Evolutionary conservation across 306 rosid species (phyloP), one percentile per base, ranked within the genome.

Genomic region (Vigna hirtella): DNA sequence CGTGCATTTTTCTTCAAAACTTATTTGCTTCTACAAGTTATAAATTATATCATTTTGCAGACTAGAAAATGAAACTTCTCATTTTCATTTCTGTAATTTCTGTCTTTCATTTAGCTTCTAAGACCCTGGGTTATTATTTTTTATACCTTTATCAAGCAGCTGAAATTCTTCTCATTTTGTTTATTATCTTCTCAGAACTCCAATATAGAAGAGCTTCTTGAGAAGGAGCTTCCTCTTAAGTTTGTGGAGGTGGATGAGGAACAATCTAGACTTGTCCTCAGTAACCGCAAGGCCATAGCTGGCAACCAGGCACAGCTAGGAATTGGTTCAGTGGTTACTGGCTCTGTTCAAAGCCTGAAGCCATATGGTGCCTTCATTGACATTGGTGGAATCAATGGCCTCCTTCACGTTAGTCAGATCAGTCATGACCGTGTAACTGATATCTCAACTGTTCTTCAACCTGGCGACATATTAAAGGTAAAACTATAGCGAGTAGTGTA

Each of bases 161-260:
- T 45, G 22, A 22, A 66, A 83, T 62, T 49, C 15, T 56, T 30
- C 18, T 58, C 36, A 51, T 70, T 43, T 34, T 72, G 62, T 36
- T 20, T 82, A 67, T 62, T 18, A 65, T 72, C 77, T 22, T 74
- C 14, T 65, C 72, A 94, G 98, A 87, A 88, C 91, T 71, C 90
- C 64, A 57, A 86, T n/a, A 91, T 93, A 42, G 98, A 95, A 76
- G 98, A 95, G 73, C 92, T 95, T 82, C 83, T 92, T 53, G 96
- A 81, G 9, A 89, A 84, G 81, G 98, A 92, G 70, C 56, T 95
- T 82, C 98, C 98, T 79, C 91, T 95, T 26, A 95, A 95, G 87
- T 95, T 95, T 84, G 96, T 95, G 83, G 98, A 92, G 89, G 98
- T 95, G 75, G 98, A 95, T 77, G 90, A 91, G 85, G 98, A 95